Evolutionary conservation across 768 basidiomycete species (phyloP), one percentile per base, ranked within the genome.

Genomic region (Trametes cubensis): DNA sequence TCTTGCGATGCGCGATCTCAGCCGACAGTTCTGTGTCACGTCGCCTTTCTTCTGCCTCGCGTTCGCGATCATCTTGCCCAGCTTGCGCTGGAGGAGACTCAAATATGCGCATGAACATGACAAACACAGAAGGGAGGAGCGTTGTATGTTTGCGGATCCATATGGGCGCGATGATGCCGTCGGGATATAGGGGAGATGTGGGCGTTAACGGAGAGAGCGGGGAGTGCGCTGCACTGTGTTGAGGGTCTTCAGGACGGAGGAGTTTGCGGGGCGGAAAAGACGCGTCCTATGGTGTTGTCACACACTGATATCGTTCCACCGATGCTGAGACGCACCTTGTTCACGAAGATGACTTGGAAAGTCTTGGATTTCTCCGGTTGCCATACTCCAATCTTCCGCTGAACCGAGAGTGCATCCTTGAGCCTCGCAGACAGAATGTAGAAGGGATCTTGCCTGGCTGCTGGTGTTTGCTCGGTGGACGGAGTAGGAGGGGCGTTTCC

Each of bases 111-210:
- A 92, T 76, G 73, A 98, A 97, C 62, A 97, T 80, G 10, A 98
- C 91, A 73, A 98, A 96, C 0, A 98, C 95, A 23, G 92, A 89
- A 0, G 97, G 97, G 0, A 98, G 76, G 34, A 97, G 86, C 1
- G 92, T 86, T 0, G 92, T 92, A 70, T 99, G 97, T 75, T 98
- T 99, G 46, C 95, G 83, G 38, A 98, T 87, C 97, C 97, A 99
- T 72, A 98, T 94, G 1, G 97, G 97, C 3, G 97, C 94, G 55
- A 99, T 94, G 56, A 99, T 77, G 0, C 97, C 97, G 71, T 99
- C 97, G 0, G 97, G 97, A 73, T 94, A 85, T 10, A 97, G 78
- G 0, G 97, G 96, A 0, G 95, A 97, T 0, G 89, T 81, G 0
- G 89, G 88, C 0, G 92, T 92, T 42, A 98, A 77, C 0, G 97